Conservation (phyloP, 2,329 filamentous ascomycete genomes). For the Dactylellina leptospora region DNA sequence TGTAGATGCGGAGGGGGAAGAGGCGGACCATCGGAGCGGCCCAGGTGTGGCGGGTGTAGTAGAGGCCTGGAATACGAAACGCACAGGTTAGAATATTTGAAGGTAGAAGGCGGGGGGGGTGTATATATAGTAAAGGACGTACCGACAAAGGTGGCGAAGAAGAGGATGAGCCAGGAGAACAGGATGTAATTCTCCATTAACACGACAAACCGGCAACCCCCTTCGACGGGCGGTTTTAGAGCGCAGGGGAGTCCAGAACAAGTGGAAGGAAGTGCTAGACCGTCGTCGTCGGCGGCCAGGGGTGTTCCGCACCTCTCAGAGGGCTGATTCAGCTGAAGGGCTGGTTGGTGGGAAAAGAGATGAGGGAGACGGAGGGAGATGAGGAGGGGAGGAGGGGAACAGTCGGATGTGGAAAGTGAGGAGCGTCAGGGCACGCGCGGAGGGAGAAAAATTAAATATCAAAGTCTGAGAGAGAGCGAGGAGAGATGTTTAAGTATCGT, state of each 20-base stretch:
- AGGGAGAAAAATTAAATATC: constrained; percentile 4
- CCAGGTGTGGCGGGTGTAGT: constrained; percentile 83
- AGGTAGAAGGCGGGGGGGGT: constrained; percentile 1
- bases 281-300: not conserved
- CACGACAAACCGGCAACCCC: constrained; percentile 9
- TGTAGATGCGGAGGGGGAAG: constrained; percentile 69
- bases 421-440: not conserved
- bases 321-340: constrained; percentile 41
- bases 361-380: too few relatives aligned
- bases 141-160: constrained; percentile 53
- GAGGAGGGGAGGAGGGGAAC: not conserved
- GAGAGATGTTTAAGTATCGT: too few relatives aligned
- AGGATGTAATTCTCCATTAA: constrained; percentile 53
- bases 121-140: constrained; percentile 11
- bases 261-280: not conserved
- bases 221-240: constrained; percentile 24
- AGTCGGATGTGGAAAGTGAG: constrained; percentile 4
- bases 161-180: constrained; percentile 52
- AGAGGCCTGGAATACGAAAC: constrained; percentile 68
- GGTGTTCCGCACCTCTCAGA: not conserved
- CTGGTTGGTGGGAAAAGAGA: too few relatives aligned
- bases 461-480: constrained; percentile 26
- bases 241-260: constrained; percentile 18
- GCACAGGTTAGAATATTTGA: not conserved
- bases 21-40: constrained; percentile 71